phyloP scores from a whole-genome alignment of 2,329 filamentous ascomycete species.

The Talaromyces sp. region DNA sequence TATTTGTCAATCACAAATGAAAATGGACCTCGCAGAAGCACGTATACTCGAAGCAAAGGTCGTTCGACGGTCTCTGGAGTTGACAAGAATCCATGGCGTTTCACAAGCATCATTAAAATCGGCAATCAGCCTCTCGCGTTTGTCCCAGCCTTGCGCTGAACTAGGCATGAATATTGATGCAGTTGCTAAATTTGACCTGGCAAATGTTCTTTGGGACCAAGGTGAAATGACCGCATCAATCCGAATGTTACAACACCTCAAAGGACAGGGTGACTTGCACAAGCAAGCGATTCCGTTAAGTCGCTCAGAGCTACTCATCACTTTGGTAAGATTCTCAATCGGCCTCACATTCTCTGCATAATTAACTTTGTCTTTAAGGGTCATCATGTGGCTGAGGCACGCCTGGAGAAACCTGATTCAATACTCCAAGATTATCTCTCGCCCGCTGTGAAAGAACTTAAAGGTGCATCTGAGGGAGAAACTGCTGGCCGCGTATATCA shows the following conservation, averaged over 20 bases:
- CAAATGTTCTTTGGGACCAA: constrained; percentile 91
- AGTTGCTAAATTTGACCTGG: constrained; percentile 77
- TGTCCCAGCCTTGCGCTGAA: constrained; percentile 69
- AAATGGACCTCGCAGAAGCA: constrained; percentile 64
- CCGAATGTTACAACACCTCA: constrained; percentile 77
- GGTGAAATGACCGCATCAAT: constrained; percentile 89
- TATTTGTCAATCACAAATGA: constrained; percentile 63
- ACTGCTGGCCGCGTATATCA: constrained; percentile 89
- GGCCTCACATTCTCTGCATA: not conserved
- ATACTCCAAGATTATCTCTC: constrained; percentile 86
- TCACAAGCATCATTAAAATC: constrained; percentile 85
- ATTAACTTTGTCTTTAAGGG: constrained; percentile 53
- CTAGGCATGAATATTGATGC: constrained; percentile 77
- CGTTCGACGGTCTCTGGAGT: constrained; percentile 72
- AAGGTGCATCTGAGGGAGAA: constrained; percentile 65
- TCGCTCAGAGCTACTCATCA: constrained; percentile 78
- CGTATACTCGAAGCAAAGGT: constrained; percentile 74
- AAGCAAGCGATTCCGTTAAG: constrained; percentile 73
- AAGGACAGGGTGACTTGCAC: constrained; percentile 62
- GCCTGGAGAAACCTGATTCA: constrained; percentile 84
- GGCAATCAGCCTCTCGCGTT: constrained; percentile 77
- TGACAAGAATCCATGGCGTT: constrained; percentile 78
- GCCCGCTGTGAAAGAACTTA: constrained; percentile 80
- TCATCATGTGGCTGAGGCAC: constrained; percentile 84
- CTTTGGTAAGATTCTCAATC: constrained; percentile 58